phyloP scores from a whole-genome alignment of 1,284 basidiomycete species.

The Cutaneotrichosporon arboriforme region DNA sequence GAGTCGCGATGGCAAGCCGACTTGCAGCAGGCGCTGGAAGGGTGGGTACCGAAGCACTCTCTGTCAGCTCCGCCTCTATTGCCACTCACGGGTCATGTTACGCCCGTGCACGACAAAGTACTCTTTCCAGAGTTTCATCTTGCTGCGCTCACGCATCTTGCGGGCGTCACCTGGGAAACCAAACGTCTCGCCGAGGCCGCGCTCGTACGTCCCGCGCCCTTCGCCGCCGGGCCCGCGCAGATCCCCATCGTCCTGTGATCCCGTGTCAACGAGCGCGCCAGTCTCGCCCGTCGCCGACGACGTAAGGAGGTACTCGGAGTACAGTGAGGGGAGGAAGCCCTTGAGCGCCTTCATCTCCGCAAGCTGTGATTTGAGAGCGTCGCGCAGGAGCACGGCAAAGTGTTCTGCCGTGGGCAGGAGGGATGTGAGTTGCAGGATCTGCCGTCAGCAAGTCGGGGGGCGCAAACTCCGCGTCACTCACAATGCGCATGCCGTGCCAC shows the following conservation, averaged over 20 bases:
- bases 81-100: conserved; percentile 42
- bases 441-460: conserved; percentile 8
- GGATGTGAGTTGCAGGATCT: conserved; percentile 94
- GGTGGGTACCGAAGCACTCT: conserved; percentile 94
- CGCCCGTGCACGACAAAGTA: conserved; percentile 61
- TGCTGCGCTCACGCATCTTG: conserved; percentile 93
- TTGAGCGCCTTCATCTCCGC: conserved; percentile 93
- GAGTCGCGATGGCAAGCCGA: conserved; percentile 89
- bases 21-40: conserved; percentile 92
- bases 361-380: conserved; percentile 80
- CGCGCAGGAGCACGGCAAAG: conserved; percentile 84
- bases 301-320: conserved; percentile 80
- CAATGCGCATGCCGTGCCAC: conserved; percentile 94
- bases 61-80: conserved; percentile 28
- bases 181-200: conserved; percentile 78
- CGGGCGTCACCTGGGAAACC: conserved; percentile 91
- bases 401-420: conserved; percentile 91
- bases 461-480: conserved; percentile 49
- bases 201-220: conserved; percentile 58
- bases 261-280: conserved; percentile 7
- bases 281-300: background rate
- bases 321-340: conserved; percentile 83
- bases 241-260: conserved; percentile 50
- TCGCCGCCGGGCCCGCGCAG: conserved; percentile 52
- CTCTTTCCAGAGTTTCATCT: conserved; percentile 92